A percentile compares a stretch with the other conserved stretches of the same genome.
Evolutionary conservation across 2,329 filamentous ascomycete genomes (phyloP).

Genomic region (Nemania serpens): DNA sequence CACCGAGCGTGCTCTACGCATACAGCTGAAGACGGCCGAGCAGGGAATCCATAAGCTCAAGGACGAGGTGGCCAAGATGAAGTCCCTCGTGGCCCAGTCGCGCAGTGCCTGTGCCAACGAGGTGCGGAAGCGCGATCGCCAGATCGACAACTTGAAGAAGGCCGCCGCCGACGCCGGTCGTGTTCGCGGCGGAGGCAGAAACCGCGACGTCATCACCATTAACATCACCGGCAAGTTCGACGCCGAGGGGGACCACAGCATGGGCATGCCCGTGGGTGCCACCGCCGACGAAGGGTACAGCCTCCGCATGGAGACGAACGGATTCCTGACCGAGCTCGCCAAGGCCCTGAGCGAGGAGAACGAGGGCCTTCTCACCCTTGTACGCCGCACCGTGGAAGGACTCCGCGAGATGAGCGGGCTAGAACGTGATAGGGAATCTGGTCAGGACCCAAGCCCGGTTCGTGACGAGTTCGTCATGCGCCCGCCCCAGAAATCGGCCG

Average conservation of each 20-base stretch:
- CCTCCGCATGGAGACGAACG: constrained; percentile 84
- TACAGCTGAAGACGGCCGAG: constrained; percentile 75
- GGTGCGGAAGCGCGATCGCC: constrained; percentile 84
- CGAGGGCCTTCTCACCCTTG: constrained; percentile 74
- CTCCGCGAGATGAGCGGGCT: constrained; percentile 72
- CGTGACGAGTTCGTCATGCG: constrained; percentile 11
- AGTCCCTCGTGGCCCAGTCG: constrained; percentile 79
- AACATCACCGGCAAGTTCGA: constrained; percentile 62
- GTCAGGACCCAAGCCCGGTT: constrained; percentile 24
- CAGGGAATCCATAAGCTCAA: constrained; percentile 75
- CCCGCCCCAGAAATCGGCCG: constrained; percentile 46
- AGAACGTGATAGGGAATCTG: constrained; percentile 39
- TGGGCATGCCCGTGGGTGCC: constrained; percentile 36
- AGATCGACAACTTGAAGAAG: constrained; percentile 86
- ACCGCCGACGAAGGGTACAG: constrained; percentile 64
- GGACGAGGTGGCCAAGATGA: constrained; percentile 81
- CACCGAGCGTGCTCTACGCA: constrained; percentile 70
- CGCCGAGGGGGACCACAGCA: constrained; percentile 52
- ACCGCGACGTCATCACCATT: constrained; percentile 60
- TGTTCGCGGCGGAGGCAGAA: constrained; percentile 61
- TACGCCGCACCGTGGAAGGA: constrained; percentile 72
- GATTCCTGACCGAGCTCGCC: constrained; percentile 84
- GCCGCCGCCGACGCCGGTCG: constrained; percentile 75
- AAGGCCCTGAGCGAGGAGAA: constrained; percentile 90
- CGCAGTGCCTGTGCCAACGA: constrained; percentile 88